Conservation (phyloP, 139 green algal genomes). For the Pseudopediastrum boryanum region DNA sequence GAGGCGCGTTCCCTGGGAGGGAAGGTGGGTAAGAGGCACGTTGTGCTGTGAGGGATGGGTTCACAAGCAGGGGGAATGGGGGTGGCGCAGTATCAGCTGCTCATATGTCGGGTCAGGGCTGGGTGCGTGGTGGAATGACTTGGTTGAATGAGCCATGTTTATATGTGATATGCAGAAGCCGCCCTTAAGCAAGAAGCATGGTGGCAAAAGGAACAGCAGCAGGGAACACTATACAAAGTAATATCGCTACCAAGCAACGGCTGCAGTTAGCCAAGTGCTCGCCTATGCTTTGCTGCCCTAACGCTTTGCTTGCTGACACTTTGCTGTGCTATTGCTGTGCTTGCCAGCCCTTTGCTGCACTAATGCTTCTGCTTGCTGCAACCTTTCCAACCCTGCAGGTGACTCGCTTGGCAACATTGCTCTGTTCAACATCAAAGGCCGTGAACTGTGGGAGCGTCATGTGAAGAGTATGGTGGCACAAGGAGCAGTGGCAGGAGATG, state of each 20-base stretch:
- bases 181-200: too few species aligned
- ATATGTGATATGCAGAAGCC: too few species aligned
- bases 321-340: not conserved
- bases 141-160: too few species aligned
- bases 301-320: not conserved
- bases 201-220: too few species aligned
- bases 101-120: too few species aligned
- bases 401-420: conserved; percentile 92
- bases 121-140: too few species aligned
- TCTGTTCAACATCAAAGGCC: conserved; percentile 69
- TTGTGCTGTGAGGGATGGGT: too few species aligned
- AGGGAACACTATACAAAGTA: too few species aligned
- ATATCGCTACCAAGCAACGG: not conserved
- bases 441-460: conserved; percentile 94
- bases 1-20: too few species aligned
- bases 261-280: not conserved
- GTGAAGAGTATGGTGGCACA: conserved; percentile 65
- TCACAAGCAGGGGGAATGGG: too few species aligned
- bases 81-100: too few species aligned
- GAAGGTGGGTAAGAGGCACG: too few species aligned
- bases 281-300: not conserved
- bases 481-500: conserved; percentile 70
- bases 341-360: conserved; percentile 4
- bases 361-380: not conserved
- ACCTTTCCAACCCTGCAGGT: conserved; percentile 37